Evolutionary conservation across 176 grass and related monocot species (phyloP), one percentile per base, ranked within the genome.

Genomic region (Rhynchospora breviuscula): DNA sequence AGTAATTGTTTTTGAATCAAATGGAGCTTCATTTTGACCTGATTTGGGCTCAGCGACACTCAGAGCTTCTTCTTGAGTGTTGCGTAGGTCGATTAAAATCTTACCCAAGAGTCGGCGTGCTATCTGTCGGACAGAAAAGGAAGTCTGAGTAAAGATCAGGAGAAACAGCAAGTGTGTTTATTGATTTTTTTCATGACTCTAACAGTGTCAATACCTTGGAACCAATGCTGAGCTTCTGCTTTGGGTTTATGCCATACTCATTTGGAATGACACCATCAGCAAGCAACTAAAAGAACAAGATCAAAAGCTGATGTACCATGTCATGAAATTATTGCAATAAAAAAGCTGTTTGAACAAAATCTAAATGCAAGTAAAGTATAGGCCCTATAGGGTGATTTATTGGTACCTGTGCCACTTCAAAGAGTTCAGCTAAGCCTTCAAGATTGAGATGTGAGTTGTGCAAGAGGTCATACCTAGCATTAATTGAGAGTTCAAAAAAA

Each of bases 251-350:
- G 26, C 95, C 95, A 43, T 94, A 98, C 71, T 98, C 92, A 56
- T 97, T 97, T 84, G 92, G 94, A 89, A 97, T 94, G 65, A 97
- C 94, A 56, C 91, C 86, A 91, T 98, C 95, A 87, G 95, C 95
- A 64, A 97, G 89, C 73, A 89, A 89, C 95, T 94, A 88, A 86
- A 89, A 84, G 68, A 79, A 86, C 35, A 29, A 84, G 59, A 85
- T 12, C 71, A 65, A 22, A 86, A 49, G 85, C 80, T 88, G 53
- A 56, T 45, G 7, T 51, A 89, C 25, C 51, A 63, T 66, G 10
- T 68, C 14, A 29, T 33, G 35, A 84, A 44, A 2, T 46, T 78
- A 79, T 67, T 58, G 45, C 14, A 33, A 22, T 18, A 61, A 82
- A 23, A 87, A 80, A 57, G 40, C 23, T 56, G 54, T 33, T 58